phyloP scores from a whole-genome alignment of 2,329 filamentous ascomycete genomes.

The Diplodia intermedia region DNA sequence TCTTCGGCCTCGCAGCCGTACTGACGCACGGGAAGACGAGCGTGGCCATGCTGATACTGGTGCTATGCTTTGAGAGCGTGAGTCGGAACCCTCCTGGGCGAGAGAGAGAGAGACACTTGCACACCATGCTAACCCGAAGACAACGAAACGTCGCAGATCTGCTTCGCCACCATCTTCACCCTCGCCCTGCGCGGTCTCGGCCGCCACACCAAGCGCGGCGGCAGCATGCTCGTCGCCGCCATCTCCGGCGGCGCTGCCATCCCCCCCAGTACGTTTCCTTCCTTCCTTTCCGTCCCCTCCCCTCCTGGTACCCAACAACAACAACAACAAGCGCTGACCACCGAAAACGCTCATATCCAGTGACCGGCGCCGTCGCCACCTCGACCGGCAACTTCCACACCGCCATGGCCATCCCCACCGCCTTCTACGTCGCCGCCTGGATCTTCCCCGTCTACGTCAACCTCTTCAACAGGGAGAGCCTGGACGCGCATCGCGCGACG shows the following conservation, averaged over 20 bases:
- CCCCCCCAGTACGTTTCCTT: slow-evolving; percentile 36
- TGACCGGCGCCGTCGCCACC: slow-evolving; percentile 35
- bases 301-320: not conserved
- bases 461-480: slow-evolving; percentile 33
- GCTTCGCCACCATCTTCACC: slow-evolving; percentile 39
- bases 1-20: slow-evolving; percentile 35
- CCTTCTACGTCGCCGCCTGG: slow-evolving; percentile 35
- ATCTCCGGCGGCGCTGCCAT: slow-evolving; percentile 41
- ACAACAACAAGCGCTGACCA: not conserved
- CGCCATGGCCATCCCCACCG: slow-evolving; percentile 36
- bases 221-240: slow-evolving; percentile 39
- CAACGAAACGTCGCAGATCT: slow-evolving; percentile 27
- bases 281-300: not conserved
- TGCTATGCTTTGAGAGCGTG: slow-evolving; percentile 36
- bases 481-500: slow-evolving; percentile 32
- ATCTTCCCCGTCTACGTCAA: slow-evolving; percentile 35
- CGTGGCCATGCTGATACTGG: slow-evolving; percentile 35
- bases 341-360: not conserved
- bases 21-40: slow-evolving; percentile 34
- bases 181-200: slow-evolving; percentile 40
- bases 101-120: not conserved
- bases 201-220: slow-evolving; percentile 42
- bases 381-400: slow-evolving; percentile 35
- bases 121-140: too few species aligned
- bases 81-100: not conserved